These are phyloP conservation scores for Emergomyces orientalis DNA, from an alignment of 2,329 filamentous ascomycete genomes.

Conservation along the genomic window DNA sequence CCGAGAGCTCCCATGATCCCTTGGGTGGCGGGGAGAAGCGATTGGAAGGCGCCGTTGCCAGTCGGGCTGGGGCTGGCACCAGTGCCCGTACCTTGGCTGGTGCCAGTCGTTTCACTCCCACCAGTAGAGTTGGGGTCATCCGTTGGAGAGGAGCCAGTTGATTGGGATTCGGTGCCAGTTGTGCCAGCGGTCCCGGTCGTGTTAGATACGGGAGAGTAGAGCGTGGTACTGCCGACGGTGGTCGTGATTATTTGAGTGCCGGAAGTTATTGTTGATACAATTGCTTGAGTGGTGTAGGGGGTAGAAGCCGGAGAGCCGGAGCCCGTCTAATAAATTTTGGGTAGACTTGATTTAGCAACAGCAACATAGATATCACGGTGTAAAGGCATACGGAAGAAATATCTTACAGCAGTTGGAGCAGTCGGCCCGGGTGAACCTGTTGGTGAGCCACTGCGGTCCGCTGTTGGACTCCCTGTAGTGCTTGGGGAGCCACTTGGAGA, in stretches of 20 bases:
- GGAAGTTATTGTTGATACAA: constrained; percentile 14
- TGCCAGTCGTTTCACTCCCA: constrained; percentile 13
- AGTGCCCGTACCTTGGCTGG: constrained; percentile 5
- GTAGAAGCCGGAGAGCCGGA: constrained; percentile 11
- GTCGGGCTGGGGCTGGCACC: constrained; percentile 15
- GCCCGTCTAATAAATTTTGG: constrained; percentile 5
- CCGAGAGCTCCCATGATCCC: constrained; percentile 28
- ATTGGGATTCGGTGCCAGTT: constrained; percentile 15
- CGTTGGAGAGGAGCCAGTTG: constrained; percentile 11
- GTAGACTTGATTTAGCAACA: constrained; percentile 7
- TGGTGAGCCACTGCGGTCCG: constrained; percentile 7
- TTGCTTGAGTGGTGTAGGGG: constrained; percentile 5
- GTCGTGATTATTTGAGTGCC: constrained; percentile 12
- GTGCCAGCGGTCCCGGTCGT: constrained; percentile 13
- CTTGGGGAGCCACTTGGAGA: neutral
- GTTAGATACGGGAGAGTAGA: constrained; percentile 17
- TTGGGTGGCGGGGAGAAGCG: constrained; percentile 19
- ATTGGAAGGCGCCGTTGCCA: constrained; percentile 21
- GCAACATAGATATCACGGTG: neutral
- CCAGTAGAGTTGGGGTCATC: constrained; percentile 15
- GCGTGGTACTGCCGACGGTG: constrained; percentile 21
- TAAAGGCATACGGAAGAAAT: constrained; percentile 5
- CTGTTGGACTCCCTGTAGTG: constrained; percentile 11
- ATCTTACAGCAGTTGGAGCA: constrained; percentile 3
- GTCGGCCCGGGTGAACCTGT: constrained; percentile 15